Percentiles rank a stretch among this genome's conserved stretches.
Conservation (phyloP, 352 stramenopile genomes). For the Phytopythium aichiense region DNA sequence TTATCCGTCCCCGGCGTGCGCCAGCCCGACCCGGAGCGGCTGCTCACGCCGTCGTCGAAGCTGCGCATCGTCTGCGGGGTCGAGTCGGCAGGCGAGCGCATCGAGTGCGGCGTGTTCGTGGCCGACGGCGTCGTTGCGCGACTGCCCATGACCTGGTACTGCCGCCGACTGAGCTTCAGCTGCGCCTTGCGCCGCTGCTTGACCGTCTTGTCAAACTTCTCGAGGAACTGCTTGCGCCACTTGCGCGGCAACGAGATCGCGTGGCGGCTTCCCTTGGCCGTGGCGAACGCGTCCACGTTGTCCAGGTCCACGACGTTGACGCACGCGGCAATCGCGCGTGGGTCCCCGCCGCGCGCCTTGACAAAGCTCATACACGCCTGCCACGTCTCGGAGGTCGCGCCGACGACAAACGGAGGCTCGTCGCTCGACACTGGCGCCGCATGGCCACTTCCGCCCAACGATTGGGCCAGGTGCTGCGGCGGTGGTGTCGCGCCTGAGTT, state of each 20-base stretch:
- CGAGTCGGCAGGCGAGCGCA: constrained; percentile 27
- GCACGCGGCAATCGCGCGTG: constrained; percentile 42
- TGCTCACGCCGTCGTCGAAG: constrained; percentile 37
- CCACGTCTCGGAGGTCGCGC: constrained; percentile 64
- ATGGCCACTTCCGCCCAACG: neutral
- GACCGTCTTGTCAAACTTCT: constrained; percentile 64
- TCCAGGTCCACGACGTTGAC: constrained; percentile 75
- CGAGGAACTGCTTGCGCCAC: constrained; percentile 70
- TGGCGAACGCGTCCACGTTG: constrained; percentile 37
- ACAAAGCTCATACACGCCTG: constrained; percentile 49
- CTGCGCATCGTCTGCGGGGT: constrained; percentile 29
- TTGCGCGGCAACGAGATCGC: constrained; percentile 65
- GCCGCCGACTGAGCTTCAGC: constrained; percentile 35
- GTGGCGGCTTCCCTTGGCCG: constrained; percentile 53
- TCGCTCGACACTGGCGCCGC: constrained; percentile 13
- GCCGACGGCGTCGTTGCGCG: constrained; percentile 34
- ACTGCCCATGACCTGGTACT: constrained; percentile 23
- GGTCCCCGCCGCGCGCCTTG: constrained; percentile 43
- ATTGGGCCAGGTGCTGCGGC: neutral
- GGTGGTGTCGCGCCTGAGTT: neutral
- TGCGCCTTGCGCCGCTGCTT: constrained; percentile 61
- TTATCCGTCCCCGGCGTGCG: constrained; percentile 4
- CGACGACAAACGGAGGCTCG: constrained; percentile 64
- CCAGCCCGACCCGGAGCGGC: constrained; percentile 37
- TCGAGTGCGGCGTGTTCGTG: constrained; percentile 16